Evolutionary conservation across 169 alveolate species (phyloP).

Genomic region (Cryptosporidium canis): DNA sequence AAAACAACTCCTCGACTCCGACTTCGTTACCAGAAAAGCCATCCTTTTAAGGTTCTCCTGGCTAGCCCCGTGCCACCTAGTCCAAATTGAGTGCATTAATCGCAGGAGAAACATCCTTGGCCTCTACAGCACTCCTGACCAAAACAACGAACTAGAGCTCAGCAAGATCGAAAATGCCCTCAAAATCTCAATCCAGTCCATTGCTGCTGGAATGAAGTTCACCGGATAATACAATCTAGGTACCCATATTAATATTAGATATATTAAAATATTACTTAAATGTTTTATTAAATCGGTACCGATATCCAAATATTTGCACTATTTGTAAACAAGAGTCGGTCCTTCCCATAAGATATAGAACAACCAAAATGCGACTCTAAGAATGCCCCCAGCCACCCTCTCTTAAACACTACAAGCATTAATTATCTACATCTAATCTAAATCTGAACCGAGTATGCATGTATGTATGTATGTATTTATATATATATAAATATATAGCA

Average conservation of each 20-base stretch:
- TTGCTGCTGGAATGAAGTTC: slow-evolving; percentile 66
- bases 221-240: slow-evolving; percentile 16
- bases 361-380: too few relatives aligned
- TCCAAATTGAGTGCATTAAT: slow-evolving; percentile 68
- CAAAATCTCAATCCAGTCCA: slow-evolving; percentile 62
- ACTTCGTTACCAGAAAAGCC: slow-evolving; percentile 69
- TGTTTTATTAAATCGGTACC: too few relatives aligned
- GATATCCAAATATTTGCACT: too few relatives aligned
- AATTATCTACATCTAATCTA: slow-evolving; percentile 13
- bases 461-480: too few relatives aligned
- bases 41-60: slow-evolving; percentile 62
- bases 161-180: slow-evolving; percentile 68
- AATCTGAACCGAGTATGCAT: too few relatives aligned
- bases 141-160: slow-evolving; percentile 15
- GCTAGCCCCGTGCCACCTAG: slow-evolving; percentile 71
- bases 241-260: neutral
- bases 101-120: slow-evolving; percentile 45
- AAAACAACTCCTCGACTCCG: slow-evolving; percentile 53
- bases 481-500: neutral
- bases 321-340: too few relatives aligned
- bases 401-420: slow-evolving; percentile 9
- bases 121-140: neutral
- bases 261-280: too few relatives aligned
- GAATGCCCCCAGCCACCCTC: too few relatives aligned
- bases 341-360: too few relatives aligned